These are phyloP conservation scores for Cryptococcus depauperatus DNA, from an alignment of 1,284 basidiomycete species.

Conservation along the genomic window DNA sequence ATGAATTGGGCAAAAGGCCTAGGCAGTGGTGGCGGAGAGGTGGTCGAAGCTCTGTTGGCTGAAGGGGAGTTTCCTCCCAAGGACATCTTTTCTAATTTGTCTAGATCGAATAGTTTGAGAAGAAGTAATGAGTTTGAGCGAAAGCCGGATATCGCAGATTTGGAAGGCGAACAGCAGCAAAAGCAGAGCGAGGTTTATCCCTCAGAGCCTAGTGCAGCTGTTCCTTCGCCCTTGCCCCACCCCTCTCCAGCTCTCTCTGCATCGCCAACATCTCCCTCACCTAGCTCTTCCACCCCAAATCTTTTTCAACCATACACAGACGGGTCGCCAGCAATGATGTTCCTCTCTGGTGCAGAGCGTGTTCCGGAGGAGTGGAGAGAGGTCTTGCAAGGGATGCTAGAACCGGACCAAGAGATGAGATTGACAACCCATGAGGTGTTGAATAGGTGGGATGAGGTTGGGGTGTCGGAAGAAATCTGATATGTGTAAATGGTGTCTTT, in stretches of 20 bases:
- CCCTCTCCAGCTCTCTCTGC: neutral
- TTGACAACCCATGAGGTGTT: conserved; percentile 30
- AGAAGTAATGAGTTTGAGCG: too few relatives aligned
- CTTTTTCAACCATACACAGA: conserved; percentile 21
- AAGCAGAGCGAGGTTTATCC: too few relatives aligned
- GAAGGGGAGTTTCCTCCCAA: conserved; percentile 12
- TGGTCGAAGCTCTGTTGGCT: conserved; percentile 10
- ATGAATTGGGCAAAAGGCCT: conserved; percentile 30
- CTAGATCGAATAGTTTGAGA: neutral
- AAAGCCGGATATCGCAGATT: too few relatives aligned
- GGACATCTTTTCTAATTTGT: neutral
- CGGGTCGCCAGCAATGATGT: conserved; percentile 31
- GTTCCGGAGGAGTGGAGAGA: conserved; percentile 24
- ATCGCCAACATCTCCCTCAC: neutral
- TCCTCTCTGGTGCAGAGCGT: conserved; percentile 21
- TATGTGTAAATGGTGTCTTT: too few relatives aligned
- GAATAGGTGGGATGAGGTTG: conserved; percentile 25
- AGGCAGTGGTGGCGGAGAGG: conserved; percentile 10
- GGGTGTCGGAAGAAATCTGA: conserved; percentile 9
- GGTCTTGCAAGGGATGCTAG: conserved; percentile 33
- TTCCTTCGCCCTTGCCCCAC: neutral
- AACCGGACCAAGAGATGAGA: conserved; percentile 21
- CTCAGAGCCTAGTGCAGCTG: too few relatives aligned
- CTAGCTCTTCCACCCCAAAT: neutral
- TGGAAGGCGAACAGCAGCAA: too few relatives aligned